Evolutionary conservation across 2,329 filamentous ascomycete genomes (phyloP).

Genomic region (Colletotrichum abscissum): DNA sequence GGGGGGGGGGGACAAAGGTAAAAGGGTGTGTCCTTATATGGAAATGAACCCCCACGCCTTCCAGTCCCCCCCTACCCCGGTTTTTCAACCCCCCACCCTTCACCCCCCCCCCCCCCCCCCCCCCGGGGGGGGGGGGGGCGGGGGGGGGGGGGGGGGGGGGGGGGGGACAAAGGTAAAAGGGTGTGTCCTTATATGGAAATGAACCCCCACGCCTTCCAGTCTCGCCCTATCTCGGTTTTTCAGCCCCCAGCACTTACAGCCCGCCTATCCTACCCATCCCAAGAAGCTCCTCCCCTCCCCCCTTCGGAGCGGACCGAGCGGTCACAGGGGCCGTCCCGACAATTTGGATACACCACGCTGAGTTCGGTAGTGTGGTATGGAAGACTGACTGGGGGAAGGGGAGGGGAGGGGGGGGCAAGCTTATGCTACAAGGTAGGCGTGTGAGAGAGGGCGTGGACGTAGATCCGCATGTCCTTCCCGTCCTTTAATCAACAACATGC

Average conservation of each 20-base stretch:
- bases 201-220: neutral
- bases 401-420: neutral
- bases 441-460: neutral
- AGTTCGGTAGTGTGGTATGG: neutral
- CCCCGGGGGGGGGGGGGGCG: neutral
- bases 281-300: neutral
- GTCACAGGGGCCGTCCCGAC: neutral
- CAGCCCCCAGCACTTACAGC: neutral
- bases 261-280: neutral
- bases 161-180: neutral
- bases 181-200: neutral
- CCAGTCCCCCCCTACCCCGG: too few species aligned
- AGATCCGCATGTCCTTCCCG: neutral
- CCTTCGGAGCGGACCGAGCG: slow-evolving; percentile 23
- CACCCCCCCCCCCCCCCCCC: too few species aligned
- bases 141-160: neutral
- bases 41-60: too few species aligned
- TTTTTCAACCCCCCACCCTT: too few species aligned
- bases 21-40: too few species aligned
- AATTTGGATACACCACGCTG: neutral
- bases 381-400: neutral
- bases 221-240: neutral
- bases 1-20: neutral
- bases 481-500: neutral
- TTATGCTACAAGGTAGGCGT: neutral